Evolutionary conservation across 257 asterid genomes (phyloP), one percentile per base, ranked within the genome.

Genomic region (Hygrophila difformis): DNA sequence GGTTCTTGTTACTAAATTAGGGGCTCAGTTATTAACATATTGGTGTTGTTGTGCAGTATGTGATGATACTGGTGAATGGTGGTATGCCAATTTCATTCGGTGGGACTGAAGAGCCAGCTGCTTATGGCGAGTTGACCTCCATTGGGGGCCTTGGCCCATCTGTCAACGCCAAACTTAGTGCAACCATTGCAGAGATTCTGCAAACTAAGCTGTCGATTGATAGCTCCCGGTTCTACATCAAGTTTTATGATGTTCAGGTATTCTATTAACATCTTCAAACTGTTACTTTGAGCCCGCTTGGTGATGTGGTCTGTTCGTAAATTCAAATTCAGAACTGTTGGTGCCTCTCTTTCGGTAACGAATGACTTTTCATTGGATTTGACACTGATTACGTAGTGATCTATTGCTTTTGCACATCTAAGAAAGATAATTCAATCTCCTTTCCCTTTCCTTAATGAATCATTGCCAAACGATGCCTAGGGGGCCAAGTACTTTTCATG

Each of bases 31-130:
- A n/a, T n/a, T n/a, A n/a, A n/a, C n/a, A 20, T 2, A 44, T 22
- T 44, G 40, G 28, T 26, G 31, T 28, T 17, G 29, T 18, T 12
- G n/a, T 49, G 55, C 60, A 84, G 94, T 82, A 75, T 59, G 96
- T 89, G 78, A 82, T 85, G 97, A 69, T 89, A 50, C 40, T 89
- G 71, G 63, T 89, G 65, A 89, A 89, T 48, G 94, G 93, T 47
- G 79, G 87, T 22, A 91, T 82, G 21, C 94, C 96, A 14, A 65
- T 89, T 56, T 60, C 86, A 13, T 89, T 89, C 60, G 93, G 78
- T 6, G 91, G 86, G 38, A 81, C 82, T 3, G 97, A 89, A 60
- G 96, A 83, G 66, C 96, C 96, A 18, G 89, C 97, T 60, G 97
- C 97, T 2, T 89, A 82, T 20, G 96, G 82, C 28, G 96, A 89